Evolutionary conservation across 148 eudicot genomes (phyloP).

Genomic region (Spergularia bocconei): DNA sequence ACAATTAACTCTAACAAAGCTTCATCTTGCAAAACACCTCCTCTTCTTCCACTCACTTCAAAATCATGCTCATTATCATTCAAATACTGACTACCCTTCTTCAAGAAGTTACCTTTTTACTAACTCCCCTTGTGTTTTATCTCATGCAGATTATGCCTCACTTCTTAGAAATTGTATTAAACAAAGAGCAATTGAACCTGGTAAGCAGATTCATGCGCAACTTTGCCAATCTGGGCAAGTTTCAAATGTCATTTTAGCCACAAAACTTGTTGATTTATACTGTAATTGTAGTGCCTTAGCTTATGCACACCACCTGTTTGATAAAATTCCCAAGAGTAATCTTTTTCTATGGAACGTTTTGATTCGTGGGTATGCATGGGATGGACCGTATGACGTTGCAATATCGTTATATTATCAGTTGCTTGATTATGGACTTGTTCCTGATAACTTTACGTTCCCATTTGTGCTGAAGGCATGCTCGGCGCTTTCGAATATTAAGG

Average conservation of each 20-base stretch:
- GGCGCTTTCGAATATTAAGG: slow-evolving; percentile 43
- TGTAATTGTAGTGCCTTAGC: slow-evolving; percentile 43
- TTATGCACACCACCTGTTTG: slow-evolving; percentile 69
- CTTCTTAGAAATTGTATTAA: slow-evolving; percentile 52
- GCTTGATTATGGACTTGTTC: slow-evolving; percentile 54
- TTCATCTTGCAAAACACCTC: neutral
- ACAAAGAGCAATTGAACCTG: slow-evolving; percentile 60
- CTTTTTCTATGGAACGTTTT: slow-evolving; percentile 75
- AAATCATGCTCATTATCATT: slow-evolving; percentile 24
- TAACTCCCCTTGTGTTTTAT: slow-evolving; percentile 10
- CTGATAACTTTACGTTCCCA: slow-evolving; percentile 81
- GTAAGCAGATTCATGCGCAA: slow-evolving; percentile 72
- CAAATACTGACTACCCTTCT: slow-evolving; percentile 3
- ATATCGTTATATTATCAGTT: slow-evolving; percentile 46
- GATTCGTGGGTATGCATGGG: slow-evolving; percentile 94
- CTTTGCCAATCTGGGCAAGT: slow-evolving; percentile 44
- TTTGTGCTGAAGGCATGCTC: slow-evolving; percentile 86
- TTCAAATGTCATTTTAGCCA: slow-evolving; percentile 46
- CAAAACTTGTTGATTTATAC: slow-evolving; percentile 67
- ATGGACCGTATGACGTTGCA: slow-evolving; percentile 66
- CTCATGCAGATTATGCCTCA: slow-evolving; percentile 30
- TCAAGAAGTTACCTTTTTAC: slow-evolving; percentile 11
- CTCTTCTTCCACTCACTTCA: slow-evolving; percentile 11
- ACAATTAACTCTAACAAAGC: slow-evolving; percentile 11
- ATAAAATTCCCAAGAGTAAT: slow-evolving; percentile 63